A percentile compares a stretch with the other conserved stretches of the same genome.
phyloP scores from a whole-genome alignment of 2,329 filamentous ascomycete genomes.

The Aspergillus felis region DNA sequence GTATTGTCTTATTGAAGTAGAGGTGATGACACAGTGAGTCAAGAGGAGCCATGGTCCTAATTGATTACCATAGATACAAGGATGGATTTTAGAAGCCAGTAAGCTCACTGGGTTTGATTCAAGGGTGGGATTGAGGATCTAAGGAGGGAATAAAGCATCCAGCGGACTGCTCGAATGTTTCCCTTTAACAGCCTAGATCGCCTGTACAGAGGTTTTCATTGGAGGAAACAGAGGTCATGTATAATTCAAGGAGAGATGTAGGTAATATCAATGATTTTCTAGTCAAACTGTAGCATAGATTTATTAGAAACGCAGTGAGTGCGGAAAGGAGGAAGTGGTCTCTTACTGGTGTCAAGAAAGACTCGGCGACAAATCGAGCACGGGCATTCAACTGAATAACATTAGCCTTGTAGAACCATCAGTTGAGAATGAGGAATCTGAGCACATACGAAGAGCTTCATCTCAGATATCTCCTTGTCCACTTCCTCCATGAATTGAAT shows the following conservation, averaged over 20 bases:
- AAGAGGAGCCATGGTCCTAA: background rate
- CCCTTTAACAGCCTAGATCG: conserved; percentile 22
- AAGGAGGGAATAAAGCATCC: conserved; percentile 11
- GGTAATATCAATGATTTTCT: conserved; percentile 6
- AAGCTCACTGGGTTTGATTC: conserved; percentile 3
- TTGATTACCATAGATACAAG: background rate
- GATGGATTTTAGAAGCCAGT: background rate
- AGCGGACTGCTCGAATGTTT: conserved; percentile 7
- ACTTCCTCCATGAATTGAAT: conserved; percentile 99
- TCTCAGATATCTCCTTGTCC: conserved; percentile 99
- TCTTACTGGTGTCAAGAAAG: conserved; percentile 87
- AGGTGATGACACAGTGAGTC: background rate
- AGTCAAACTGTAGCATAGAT: conserved; percentile 19
- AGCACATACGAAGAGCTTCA: conserved; percentile 91
- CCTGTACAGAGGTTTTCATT: conserved; percentile 19
- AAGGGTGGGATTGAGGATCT: conserved; percentile 6
- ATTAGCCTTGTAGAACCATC: conserved; percentile 17
- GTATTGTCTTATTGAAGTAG: background rate
- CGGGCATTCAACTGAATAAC: conserved; percentile 76
- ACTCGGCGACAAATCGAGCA: conserved; percentile 96
- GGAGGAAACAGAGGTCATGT: conserved; percentile 13
- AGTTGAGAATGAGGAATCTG: background rate
- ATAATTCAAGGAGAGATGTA: conserved; percentile 16
- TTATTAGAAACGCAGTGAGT: conserved; percentile 26
- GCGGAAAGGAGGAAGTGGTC: background rate